A percentile compares a stretch with the other conserved stretches of the same genome.
phyloP scores from a whole-genome alignment of 140 eudicot genomes.

The Cichorium intybus region DNA sequence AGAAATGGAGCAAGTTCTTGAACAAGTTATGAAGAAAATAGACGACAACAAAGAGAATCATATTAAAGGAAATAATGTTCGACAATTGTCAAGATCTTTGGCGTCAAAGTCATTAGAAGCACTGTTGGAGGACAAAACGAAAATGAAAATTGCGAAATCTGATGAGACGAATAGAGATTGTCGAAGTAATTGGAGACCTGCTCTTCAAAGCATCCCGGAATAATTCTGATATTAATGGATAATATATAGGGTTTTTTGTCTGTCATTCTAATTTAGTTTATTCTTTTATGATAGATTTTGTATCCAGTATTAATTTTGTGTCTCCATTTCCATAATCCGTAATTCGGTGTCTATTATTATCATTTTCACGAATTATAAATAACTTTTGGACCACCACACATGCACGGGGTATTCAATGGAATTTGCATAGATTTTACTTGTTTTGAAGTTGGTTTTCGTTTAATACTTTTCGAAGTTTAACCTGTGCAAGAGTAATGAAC shows the following conservation, averaged over 20 bases:
- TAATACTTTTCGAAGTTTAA: too few species aligned
- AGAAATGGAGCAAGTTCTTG: slow-evolving; percentile 23
- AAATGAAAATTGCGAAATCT: neutral
- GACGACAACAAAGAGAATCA: slow-evolving; percentile 1
- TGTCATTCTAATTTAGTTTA: neutral
- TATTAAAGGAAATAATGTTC: neutral
- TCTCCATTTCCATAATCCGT: neutral
- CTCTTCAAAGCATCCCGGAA: slow-evolving; percentile 24
- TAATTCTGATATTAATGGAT: slow-evolving; percentile 1
- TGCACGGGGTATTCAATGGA: neutral
- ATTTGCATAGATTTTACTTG: neutral
- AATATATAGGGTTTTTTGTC: neutral
- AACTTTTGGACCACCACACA: neutral
- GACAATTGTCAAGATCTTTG: slow-evolving; percentile 14
- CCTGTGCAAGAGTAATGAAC: too few species aligned
- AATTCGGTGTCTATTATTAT: neutral
- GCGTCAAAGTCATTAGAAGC: slow-evolving; percentile 19
- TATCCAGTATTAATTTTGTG: neutral
- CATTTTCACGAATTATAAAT: neutral
- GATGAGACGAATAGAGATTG: neutral
- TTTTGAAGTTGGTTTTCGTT: neutral
- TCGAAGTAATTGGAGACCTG: slow-evolving; percentile 23
- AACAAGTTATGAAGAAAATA: slow-evolving; percentile 8
- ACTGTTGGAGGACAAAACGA: neutral
- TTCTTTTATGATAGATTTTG: neutral